A percentile compares a stretch with the other conserved stretches of the same genome.
Evolutionary conservation across 768 basidiomycete species (phyloP).

Genomic region (Jaapia argillacea): DNA sequence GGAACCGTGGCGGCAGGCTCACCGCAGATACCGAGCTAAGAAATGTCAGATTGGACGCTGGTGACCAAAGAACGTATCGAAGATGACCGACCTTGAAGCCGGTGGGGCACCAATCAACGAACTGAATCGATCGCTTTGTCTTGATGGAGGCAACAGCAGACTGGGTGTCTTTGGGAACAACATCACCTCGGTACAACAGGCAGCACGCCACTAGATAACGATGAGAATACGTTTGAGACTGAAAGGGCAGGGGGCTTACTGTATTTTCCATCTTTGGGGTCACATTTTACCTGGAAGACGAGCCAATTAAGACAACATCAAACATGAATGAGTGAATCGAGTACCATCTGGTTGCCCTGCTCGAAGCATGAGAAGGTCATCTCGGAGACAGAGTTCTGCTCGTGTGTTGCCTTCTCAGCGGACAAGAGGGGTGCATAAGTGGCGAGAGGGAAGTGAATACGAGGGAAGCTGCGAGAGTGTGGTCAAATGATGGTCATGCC

Average conservation of each 20-base stretch:
- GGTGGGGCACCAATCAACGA: slow-evolving; percentile 97
- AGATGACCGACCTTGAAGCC: slow-evolving; percentile 66
- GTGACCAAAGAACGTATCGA: not conserved
- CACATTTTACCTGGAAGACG: too few species aligned
- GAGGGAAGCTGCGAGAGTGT: slow-evolving; percentile 65
- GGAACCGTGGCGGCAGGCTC: slow-evolving; percentile 90
- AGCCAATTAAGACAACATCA: slow-evolving; percentile 17
- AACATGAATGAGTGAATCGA: slow-evolving; percentile 1
- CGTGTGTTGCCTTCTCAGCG: slow-evolving; percentile 91
- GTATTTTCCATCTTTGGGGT: slow-evolving; percentile 97
- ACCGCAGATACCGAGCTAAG: slow-evolving; percentile 88
- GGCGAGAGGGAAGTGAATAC: slow-evolving; percentile 97
- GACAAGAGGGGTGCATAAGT: slow-evolving; percentile 94
- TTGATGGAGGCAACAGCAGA: slow-evolving; percentile 90
- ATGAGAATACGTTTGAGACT: slow-evolving; percentile 8
- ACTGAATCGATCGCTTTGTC: slow-evolving; percentile 96
- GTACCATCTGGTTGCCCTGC: slow-evolving; percentile 95
- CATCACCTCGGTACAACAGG: slow-evolving; percentile 89
- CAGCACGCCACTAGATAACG: slow-evolving; percentile 73
- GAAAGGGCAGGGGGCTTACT: slow-evolving; percentile 40
- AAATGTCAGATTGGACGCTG: slow-evolving; percentile 19
- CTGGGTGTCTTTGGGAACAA: slow-evolving; percentile 93
- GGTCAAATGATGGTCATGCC: too few species aligned
- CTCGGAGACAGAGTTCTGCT: slow-evolving; percentile 94
- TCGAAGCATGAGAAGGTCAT: slow-evolving; percentile 99